phyloP scores from a whole-genome alignment of 1,284 basidiomycete genomes.

The Sanghuangporus baumii region DNA sequence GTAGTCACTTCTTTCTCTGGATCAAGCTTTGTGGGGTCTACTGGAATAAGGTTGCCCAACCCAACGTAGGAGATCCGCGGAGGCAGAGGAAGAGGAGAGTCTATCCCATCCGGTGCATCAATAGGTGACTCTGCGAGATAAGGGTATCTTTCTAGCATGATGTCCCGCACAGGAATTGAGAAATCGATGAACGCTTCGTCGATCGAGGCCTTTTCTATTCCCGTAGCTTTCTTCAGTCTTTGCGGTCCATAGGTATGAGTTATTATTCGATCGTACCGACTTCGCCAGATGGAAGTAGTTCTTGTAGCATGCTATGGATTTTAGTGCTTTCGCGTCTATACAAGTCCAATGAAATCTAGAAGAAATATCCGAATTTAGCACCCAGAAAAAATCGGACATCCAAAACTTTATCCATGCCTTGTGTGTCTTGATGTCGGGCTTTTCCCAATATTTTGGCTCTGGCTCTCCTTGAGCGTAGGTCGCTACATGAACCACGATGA shows the following conservation, averaged over 20 bases:
- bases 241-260: neutral
- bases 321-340: constrained; percentile 90
- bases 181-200: constrained; percentile 91
- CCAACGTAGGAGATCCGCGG: constrained; percentile 64
- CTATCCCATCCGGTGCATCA: constrained; percentile 65
- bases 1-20: constrained; percentile 14
- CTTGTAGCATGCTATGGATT: constrained; percentile 83
- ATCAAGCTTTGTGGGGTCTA: constrained; percentile 34
- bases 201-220: constrained; percentile 74
- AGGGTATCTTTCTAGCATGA: constrained; percentile 70
- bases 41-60: constrained; percentile 67
- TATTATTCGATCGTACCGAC: constrained; percentile 43
- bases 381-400: neutral
- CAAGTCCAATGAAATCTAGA: constrained; percentile 87
- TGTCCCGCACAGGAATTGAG: constrained; percentile 69
- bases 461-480: constrained; percentile 89
- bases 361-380: constrained; percentile 16
- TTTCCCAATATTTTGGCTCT: constrained; percentile 86
- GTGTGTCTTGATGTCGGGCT: constrained; percentile 84
- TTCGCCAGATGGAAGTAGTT: constrained; percentile 66
- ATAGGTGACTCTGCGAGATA: constrained; percentile 66
- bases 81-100: constrained; percentile 79
- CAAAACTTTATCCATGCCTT: constrained; percentile 56
- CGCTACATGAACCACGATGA: constrained; percentile 88
- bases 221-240: neutral